phyloP scores from a whole-genome alignment of 2,329 filamentous ascomycete genomes.

The Aspergillus luchuensis region DNA sequence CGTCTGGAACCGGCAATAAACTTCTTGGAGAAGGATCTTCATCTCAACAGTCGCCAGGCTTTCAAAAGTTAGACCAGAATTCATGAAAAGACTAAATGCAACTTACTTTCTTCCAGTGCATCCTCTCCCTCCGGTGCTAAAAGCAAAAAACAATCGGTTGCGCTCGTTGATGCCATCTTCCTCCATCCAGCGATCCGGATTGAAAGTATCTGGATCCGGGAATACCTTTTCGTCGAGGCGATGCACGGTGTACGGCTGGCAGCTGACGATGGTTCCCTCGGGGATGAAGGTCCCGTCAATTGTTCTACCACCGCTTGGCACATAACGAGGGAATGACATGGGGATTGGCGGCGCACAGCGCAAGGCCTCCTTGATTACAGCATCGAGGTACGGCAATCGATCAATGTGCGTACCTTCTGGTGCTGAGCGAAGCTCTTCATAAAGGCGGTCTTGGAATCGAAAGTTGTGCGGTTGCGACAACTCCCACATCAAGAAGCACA shows the following conservation, averaged over 20 bases:
- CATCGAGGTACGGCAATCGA: slow-evolving; percentile 60
- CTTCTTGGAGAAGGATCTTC: slow-evolving; percentile 64
- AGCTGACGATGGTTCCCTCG: slow-evolving; percentile 40
- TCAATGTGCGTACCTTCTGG: slow-evolving; percentile 39
- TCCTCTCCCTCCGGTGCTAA: slow-evolving; percentile 65
- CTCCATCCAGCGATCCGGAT: slow-evolving; percentile 38
- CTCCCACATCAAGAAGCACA: slow-evolving; percentile 73
- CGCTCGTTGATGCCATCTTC: slow-evolving; percentile 39
- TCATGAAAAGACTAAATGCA: neutral
- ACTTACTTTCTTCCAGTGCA: slow-evolving; percentile 60
- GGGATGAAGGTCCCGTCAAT: slow-evolving; percentile 43
- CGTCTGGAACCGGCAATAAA: slow-evolving; percentile 63
- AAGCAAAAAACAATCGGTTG: slow-evolving; percentile 65
- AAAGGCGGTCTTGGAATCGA: slow-evolving; percentile 55
- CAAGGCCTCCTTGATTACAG: slow-evolving; percentile 63
- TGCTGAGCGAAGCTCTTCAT: slow-evolving; percentile 54
- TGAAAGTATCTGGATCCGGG: slow-evolving; percentile 33
- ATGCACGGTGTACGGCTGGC: slow-evolving; percentile 44
- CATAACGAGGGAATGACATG: slow-evolving; percentile 52
- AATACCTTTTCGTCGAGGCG: slow-evolving; percentile 32
- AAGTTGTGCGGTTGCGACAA: slow-evolving; percentile 62
- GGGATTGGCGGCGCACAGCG: slow-evolving; percentile 59
- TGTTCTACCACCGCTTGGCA: slow-evolving; percentile 40
- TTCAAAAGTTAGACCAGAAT: neutral
- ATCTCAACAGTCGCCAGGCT: slow-evolving; percentile 68